phyloP scores from a whole-genome alignment of 495 filamentous ascomycete genomes.

The Penicillium flavigenum region DNA sequence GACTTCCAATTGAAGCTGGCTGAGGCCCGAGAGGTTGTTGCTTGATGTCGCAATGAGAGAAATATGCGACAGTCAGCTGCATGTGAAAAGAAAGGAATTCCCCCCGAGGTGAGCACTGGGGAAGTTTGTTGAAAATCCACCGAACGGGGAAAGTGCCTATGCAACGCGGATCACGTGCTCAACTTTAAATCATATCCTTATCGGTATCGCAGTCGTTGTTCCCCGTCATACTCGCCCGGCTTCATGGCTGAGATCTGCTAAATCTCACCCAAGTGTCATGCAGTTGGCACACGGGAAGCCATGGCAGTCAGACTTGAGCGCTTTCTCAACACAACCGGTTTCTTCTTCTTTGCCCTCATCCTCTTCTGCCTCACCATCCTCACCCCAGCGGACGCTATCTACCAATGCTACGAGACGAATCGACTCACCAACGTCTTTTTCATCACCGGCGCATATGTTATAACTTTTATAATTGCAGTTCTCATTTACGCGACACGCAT shows the following conservation, averaged over 20 bases:
- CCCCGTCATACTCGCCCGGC: background rate
- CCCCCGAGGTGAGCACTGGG: background rate
- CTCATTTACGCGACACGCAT: conserved; percentile 84
- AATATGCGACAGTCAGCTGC: background rate
- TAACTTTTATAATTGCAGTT: conserved; percentile 67
- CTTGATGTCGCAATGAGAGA: background rate
- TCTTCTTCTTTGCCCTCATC: conserved; percentile 72
- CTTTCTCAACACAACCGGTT: conserved; percentile 79
- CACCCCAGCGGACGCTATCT: conserved; percentile 80
- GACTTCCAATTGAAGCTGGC: background rate
- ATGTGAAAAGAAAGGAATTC: background rate
- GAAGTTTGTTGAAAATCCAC: background rate
- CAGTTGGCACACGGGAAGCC: conserved; percentile 20
- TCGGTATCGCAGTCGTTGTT: background rate
- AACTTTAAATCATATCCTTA: conserved; percentile 11
- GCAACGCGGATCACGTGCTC: background rate
- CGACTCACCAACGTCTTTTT: conserved; percentile 82
- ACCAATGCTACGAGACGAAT: conserved; percentile 63
- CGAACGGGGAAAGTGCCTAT: background rate
- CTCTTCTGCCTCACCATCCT: conserved; percentile 71
- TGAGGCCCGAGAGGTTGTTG: background rate
- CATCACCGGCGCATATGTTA: conserved; percentile 72
- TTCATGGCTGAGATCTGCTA: conserved; percentile 9
- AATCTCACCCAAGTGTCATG: conserved; percentile 14
- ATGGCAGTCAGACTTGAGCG: conserved; percentile 63